Conservation (phyloP, 2,329 filamentous ascomycete species). For the Xylariaceae sp. region DNA sequence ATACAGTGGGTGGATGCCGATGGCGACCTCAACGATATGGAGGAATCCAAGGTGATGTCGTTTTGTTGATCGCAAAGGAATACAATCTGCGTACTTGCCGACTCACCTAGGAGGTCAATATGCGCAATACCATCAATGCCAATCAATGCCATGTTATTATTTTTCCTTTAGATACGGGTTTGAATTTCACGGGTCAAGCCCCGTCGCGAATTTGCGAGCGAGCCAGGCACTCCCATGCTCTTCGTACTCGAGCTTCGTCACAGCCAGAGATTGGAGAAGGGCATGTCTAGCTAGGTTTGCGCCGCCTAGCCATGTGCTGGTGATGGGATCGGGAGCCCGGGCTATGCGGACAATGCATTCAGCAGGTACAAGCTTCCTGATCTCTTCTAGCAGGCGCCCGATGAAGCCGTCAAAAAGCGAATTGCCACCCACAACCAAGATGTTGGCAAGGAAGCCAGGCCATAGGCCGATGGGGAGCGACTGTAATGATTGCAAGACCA, state of each 20-base stretch:
- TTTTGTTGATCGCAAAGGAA: too few species aligned
- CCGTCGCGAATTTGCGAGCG: slow-evolving; percentile 59
- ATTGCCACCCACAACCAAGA: slow-evolving; percentile 85
- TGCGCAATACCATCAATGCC: neutral
- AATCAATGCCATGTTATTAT: neutral
- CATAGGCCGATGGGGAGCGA: slow-evolving; percentile 75
- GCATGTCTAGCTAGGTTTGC: slow-evolving; percentile 66
- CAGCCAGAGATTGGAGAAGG: slow-evolving; percentile 60
- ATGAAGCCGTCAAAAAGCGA: slow-evolving; percentile 74
- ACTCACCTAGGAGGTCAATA: neutral
- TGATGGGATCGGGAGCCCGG: slow-evolving; percentile 65
- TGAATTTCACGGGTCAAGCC: slow-evolving; percentile 26
- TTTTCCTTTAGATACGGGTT: neutral
- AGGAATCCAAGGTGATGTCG: too few species aligned
- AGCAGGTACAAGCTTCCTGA: slow-evolving; percentile 65
- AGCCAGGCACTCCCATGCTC: slow-evolving; percentile 76
- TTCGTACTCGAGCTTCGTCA: slow-evolving; percentile 87
- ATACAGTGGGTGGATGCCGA: neutral
- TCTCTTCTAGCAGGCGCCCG: slow-evolving; percentile 68
- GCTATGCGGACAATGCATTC: slow-evolving; percentile 74
- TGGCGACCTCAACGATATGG: too few species aligned
- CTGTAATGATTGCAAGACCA: slow-evolving; percentile 73
- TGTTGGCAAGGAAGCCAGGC: slow-evolving; percentile 77
- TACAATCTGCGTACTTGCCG: neutral
- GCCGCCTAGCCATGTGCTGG: slow-evolving; percentile 81